These are phyloP conservation scores for Plectosphaerella plurivora DNA, from an alignment of 2,329 filamentous ascomycete species.

Conservation along the genomic window DNA sequence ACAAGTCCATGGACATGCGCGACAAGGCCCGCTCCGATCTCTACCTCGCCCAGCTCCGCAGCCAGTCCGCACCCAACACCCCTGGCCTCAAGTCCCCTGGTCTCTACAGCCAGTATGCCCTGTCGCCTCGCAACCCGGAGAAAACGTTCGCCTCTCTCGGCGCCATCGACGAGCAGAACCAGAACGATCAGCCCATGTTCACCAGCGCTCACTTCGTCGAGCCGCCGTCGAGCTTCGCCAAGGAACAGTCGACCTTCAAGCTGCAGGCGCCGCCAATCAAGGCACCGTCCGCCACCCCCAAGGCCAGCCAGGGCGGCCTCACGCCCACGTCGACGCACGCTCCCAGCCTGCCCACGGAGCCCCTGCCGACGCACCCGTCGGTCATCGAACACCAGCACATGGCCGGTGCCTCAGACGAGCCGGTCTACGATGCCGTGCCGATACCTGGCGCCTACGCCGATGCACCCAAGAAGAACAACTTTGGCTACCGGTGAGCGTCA, in stretches of 20 bases:
- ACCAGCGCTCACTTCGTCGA: conserved; percentile 54
- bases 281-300: conserved; percentile 73
- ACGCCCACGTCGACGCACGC: conserved; percentile 39
- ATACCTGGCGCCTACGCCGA: conserved; percentile 80
- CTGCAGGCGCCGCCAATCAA: conserved; percentile 81
- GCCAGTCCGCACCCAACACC: conserved; percentile 91
- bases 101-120: conserved; percentile 36
- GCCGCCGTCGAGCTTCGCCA: conserved; percentile 58
- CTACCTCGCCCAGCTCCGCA: conserved; percentile 80
- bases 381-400: conserved; percentile 59
- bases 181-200: conserved; percentile 35
- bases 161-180: conserved; percentile 26
- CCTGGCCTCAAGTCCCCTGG: conserved; percentile 72
- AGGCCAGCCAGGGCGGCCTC: conserved; percentile 59
- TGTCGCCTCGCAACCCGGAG: conserved; percentile 35
- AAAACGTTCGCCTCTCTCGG: conserved; percentile 49
- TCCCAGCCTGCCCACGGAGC: conserved; percentile 14
- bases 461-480: conserved; percentile 45
- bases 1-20: conserved; percentile 94
- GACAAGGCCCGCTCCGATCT: conserved; percentile 92
- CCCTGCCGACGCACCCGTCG: conserved; percentile 24
- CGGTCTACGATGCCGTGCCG: conserved; percentile 78
- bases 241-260: conserved; percentile 59
- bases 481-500: conserved; percentile 15
- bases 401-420: conserved; percentile 71